Base-by-base conservation (phyloP, 371 early-diverging fungal genomes). In the Mucor sp. region DNA sequence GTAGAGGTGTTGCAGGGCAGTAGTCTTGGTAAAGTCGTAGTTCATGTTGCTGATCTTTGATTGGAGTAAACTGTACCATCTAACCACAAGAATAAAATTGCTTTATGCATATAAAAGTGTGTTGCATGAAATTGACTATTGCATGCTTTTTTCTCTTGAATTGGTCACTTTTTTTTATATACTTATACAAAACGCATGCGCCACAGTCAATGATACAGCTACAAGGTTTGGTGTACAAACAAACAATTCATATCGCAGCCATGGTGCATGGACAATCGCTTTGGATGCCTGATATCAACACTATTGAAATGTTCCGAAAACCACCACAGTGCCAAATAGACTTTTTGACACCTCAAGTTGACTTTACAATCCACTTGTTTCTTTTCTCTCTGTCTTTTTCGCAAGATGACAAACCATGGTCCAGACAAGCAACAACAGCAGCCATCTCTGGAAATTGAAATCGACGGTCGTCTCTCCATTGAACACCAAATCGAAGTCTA, bases 1-100 rank as follows among this genome's bases (percentile, higher is more conserved):
- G 71, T 93, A 23, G 87, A 84, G 47, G 77, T 94, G 65, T 81
- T 94, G 61, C 84, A 85, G 50, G 94, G 94, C 37, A 82, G 76
- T 23, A 94, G 93, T 83, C 87, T 88, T 69, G 95, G 95, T 66
- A 96, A 96, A 17, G 33, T 33, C 7, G 33, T 33, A 7, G 33
- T 33, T 4, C 33, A 33, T 7, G 33, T 33, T 7, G 33, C 33
- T 33, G 33, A 33, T 33, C 33, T 7, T 4, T 33, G 7, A n/a
- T n/a, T n/a, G n/a, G n/a, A n/a, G n/a, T n/a, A n/a, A n/a, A n/a
- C n/a, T n/a, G n/a, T n/a, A n/a, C n/a, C n/a, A n/a, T n/a, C n/a
- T n/a, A n/a, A n/a, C 30, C 6, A 30, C 30, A 30, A 30, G 30
- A 6, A 30, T 30, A 30, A 30, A n/a, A n/a, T n/a, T n/a, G n/a